Conservation (phyloP, 2,329 filamentous ascomycete genomes). For the Colletotrichum melonis region DNA sequence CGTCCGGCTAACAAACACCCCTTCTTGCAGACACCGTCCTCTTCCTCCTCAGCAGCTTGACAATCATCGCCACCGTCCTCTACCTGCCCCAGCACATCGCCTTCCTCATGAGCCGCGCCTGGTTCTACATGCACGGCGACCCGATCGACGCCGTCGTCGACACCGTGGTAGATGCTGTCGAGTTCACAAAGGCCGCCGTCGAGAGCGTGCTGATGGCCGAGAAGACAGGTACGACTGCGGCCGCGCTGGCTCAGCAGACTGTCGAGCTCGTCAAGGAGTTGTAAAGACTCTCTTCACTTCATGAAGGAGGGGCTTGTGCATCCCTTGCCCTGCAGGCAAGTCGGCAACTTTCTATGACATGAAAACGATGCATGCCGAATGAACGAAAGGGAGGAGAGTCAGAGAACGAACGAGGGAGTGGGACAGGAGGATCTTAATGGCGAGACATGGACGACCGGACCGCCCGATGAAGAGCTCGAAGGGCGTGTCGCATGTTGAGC, state of each 20-base stretch:
- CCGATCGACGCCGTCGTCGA: conserved; percentile 69
- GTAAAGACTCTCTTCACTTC: conserved; percentile 34
- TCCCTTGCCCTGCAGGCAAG: not conserved
- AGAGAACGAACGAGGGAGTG: not conserved
- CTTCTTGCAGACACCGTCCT: conserved; percentile 82
- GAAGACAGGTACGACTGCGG: conserved; percentile 22
- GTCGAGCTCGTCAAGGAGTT: conserved; percentile 50
- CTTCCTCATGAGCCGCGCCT: conserved; percentile 84
- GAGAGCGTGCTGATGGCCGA: conserved; percentile 44
- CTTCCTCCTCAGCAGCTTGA: conserved; percentile 88
- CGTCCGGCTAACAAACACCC: not conserved
- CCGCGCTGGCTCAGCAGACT: conserved; percentile 38
- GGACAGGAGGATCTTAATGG: conserved; percentile 2
- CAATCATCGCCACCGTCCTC: conserved; percentile 86
- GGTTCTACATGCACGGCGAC: conserved; percentile 95
- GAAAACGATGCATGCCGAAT: conserved; percentile 18
- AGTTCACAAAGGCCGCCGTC: conserved; percentile 55
- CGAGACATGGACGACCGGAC: not conserved
- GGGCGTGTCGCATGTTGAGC: conserved; percentile 17
- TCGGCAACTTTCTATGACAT: not conserved
- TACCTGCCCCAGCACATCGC: conserved; percentile 94
- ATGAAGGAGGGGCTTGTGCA: too few species aligned
- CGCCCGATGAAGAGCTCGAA: conserved; percentile 35
- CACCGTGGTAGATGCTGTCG: conserved; percentile 70
- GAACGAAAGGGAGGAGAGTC: not conserved